Percentiles rank a stretch among this genome's conserved stretches.
Evolutionary conservation across 805 yeast genomes (phyloP).

Genomic region (Teunomyces barrocoloradensis): DNA sequence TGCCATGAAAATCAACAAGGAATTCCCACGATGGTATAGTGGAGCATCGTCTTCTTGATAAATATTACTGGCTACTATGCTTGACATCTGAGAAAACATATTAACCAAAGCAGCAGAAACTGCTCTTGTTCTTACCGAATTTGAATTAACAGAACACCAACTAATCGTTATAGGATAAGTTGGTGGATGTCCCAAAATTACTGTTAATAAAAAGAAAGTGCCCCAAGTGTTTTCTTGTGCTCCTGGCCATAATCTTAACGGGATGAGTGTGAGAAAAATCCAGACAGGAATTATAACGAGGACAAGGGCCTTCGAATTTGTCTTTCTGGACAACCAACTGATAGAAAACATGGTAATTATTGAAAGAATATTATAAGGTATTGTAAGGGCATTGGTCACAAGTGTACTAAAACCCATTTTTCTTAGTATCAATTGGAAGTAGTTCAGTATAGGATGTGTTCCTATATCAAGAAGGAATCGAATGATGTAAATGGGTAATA

Average conservation of each 20-base stretch:
- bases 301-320: slow-evolving; percentile 22
- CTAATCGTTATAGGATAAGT: slow-evolving; percentile 54
- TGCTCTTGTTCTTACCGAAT: slow-evolving; percentile 61
- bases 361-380: slow-evolving; percentile 44
- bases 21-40: slow-evolving; percentile 56
- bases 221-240: slow-evolving; percentile 41
- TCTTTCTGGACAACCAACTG: slow-evolving; percentile 20
- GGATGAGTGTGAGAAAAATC: slow-evolving; percentile 26
- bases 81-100: slow-evolving; percentile 59
- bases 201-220: slow-evolving; percentile 36
- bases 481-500: slow-evolving; percentile 12
- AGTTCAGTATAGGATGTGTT: slow-evolving; percentile 7
- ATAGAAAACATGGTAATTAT: slow-evolving; percentile 16
- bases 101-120: slow-evolving; percentile 67
- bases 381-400: slow-evolving; percentile 49
- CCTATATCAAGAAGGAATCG: slow-evolving; percentile 18
- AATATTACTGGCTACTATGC: slow-evolving; percentile 53
- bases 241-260: slow-evolving; percentile 41
- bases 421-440: slow-evolving; percentile 11
- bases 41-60: slow-evolving; percentile 61
- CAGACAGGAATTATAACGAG: slow-evolving; percentile 23
- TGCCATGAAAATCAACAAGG: slow-evolving; percentile 34
- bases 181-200: slow-evolving; percentile 44
- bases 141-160: slow-evolving; percentile 63
- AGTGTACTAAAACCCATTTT: slow-evolving; percentile 51